A percentile compares a stretch with the other conserved stretches of the same genome.
Conservation (phyloP, 768 basidiomycete species). For the Boletus rex-veris region DNA sequence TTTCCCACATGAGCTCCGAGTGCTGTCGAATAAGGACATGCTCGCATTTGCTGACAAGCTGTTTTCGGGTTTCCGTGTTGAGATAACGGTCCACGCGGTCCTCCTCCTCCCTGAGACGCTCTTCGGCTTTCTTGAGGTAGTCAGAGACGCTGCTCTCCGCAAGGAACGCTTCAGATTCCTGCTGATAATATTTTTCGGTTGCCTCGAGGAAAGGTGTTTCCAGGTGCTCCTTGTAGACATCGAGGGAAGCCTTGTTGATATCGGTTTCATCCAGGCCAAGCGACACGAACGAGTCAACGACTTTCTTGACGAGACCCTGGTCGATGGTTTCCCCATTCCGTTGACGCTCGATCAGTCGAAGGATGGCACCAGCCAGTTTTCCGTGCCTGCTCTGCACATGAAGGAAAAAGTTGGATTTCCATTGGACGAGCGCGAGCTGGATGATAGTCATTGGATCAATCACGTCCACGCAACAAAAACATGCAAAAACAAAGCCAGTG, state of each 20-base stretch:
- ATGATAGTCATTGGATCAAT: neutral
- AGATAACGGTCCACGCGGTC: constrained; percentile 93
- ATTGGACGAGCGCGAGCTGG: constrained; percentile 91
- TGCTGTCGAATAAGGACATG: constrained; percentile 88
- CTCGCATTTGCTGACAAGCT: constrained; percentile 81
- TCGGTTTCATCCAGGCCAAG: constrained; percentile 92
- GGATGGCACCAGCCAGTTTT: constrained; percentile 83
- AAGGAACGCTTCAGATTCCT: constrained; percentile 89
- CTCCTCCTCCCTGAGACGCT: constrained; percentile 89
- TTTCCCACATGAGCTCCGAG: constrained; percentile 83
- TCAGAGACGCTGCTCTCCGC: constrained; percentile 87
- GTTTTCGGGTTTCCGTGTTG: constrained; percentile 82
- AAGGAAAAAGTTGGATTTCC: constrained; percentile 89
- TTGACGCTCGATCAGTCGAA: constrained; percentile 88
- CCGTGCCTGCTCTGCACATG: constrained; percentile 78
- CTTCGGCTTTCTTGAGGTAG: constrained; percentile 93
- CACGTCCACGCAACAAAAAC: neutral
- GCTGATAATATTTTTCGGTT: constrained; percentile 88
- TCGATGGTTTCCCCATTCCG: constrained; percentile 94
- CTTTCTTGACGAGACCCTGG: constrained; percentile 88
- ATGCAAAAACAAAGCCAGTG: neutral
- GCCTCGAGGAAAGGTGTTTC: constrained; percentile 84
- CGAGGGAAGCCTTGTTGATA: constrained; percentile 87
- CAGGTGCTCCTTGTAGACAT: constrained; percentile 90
- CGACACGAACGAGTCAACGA: constrained; percentile 92